Percentiles rank a stretch among this genome's conserved stretches.
Conservation (phyloP, 2,329 filamentous ascomycete genomes). For the Eutypella sp. region DNA sequence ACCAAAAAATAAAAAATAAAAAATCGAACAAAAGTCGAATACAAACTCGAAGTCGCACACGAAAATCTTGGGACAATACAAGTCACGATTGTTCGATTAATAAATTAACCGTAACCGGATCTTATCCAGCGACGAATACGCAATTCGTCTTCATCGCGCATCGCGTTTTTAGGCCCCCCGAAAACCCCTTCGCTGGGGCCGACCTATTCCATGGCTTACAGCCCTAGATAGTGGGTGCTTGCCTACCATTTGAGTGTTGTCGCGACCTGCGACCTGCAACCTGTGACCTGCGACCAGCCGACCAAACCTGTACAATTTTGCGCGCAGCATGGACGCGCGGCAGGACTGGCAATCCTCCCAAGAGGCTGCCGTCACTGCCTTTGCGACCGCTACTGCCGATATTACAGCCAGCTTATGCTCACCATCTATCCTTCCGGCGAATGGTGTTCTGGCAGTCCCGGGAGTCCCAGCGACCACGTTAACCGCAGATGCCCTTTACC, state of each 20-base stretch:
- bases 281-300: no score
- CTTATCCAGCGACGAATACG: background rate
- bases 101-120: background rate
- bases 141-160: conserved; percentile 5
- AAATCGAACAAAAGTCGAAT: background rate
- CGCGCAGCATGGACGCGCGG: conserved; percentile 16
- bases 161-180: conserved; percentile 11
- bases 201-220: conserved; percentile 29
- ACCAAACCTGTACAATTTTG: conserved; percentile 18
- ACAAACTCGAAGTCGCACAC: background rate
- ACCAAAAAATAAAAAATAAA: no score
- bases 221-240: conserved; percentile 21
- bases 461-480: conserved; percentile 54
- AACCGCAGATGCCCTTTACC: conserved; percentile 54
- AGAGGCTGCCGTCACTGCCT: conserved; percentile 14
- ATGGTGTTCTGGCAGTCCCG: conserved; percentile 44
- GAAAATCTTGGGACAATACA: background rate
- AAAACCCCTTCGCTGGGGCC: conserved; percentile 18
- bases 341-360: conserved; percentile 23
- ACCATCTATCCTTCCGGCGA: conserved; percentile 38
- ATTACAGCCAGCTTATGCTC: conserved; percentile 25
- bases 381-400: conserved; percentile 15
- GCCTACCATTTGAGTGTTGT: conserved; percentile 18
- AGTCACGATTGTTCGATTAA: background rate
- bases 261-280: conserved; percentile 21